Evolutionary conservation across 805 yeast species (phyloP).

Genomic region (Monosporozyma servazzii): DNA sequence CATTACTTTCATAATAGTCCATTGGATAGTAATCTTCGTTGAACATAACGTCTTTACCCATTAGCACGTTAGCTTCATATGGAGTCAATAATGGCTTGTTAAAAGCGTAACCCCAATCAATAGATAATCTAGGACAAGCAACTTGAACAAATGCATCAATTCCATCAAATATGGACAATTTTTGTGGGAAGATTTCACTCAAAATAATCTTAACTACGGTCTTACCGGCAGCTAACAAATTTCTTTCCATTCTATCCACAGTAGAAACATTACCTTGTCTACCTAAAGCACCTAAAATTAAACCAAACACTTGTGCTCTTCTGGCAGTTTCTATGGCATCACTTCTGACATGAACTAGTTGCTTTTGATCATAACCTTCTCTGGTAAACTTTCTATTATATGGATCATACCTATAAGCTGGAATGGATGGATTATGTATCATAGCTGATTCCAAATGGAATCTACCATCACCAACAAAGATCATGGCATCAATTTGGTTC

Average conservation of each 20-base stretch:
- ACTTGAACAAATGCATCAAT: constrained; percentile 94
- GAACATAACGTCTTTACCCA: constrained; percentile 65
- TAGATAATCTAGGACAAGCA: constrained; percentile 92
- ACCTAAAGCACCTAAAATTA: constrained; percentile 87
- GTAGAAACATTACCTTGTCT: constrained; percentile 88
- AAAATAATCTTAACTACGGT: constrained; percentile 72
- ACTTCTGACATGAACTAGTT: constrained; percentile 63
- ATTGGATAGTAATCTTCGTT: constrained; percentile 68
- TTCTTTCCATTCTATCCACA: constrained; percentile 51
- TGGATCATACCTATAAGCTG: constrained; percentile 93
- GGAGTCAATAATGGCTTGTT: constrained; percentile 88
- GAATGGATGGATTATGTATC: constrained; percentile 92
- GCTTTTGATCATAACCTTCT: constrained; percentile 80
- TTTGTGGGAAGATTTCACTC: constrained; percentile 89
- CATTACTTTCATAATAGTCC: constrained; percentile 88
- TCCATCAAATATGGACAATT: constrained; percentile 83
- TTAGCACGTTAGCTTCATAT: constrained; percentile 87
- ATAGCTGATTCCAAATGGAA: constrained; percentile 92
- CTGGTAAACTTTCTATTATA: constrained; percentile 84
- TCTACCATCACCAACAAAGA: constrained; percentile 92
- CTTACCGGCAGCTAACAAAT: constrained; percentile 46
- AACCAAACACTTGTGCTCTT: constrained; percentile 59
- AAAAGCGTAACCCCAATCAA: constrained; percentile 99
- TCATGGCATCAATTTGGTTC: constrained; percentile 63
- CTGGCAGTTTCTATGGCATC: constrained; percentile 63